Base-by-base conservation (phyloP, 1,284 basidiomycete genomes). In the Heterobasidion occidentale region DNA sequence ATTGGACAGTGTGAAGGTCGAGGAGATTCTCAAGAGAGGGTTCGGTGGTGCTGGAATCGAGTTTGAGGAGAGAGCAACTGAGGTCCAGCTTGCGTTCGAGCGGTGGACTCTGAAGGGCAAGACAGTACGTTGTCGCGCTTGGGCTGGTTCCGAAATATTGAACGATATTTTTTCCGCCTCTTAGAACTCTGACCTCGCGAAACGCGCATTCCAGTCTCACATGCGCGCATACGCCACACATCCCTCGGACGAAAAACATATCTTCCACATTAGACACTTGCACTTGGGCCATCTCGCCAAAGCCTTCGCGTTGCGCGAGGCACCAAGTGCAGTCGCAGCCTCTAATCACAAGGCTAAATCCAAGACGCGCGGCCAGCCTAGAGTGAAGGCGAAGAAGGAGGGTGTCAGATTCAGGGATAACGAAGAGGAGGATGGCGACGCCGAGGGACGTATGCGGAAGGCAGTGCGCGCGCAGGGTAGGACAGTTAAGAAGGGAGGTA, bases 201-300 rank as follows among this genome's bases (percentile, higher is more conserved):
- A 92, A 42, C 88, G 83, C 64, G 97, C 94, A 0, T 99, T 90
- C 71, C 53, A 86, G 27, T 97, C 96, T 0, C 94, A 96, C 69
- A 87, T 98, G 71, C 83, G 97, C 56, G 97, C 97, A 0, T 99
- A 99, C 71, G 92, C 97, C 9, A 99, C 97, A 0, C 97, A 99
- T 73, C 95, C 96, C 0, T 82, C 90, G 4, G 86, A 88, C 59
- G 97, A 99, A 70, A 98, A 98, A 65, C 85, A 91, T 60, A 92
- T 97, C 58, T 99, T 99, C 77, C 94, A 98, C 70, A 86, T 98
- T 56, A 88, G 91, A 36, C 83, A 94, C 63, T 77, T 99, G 9
- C 97, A 99, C 68, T 81, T 98, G 46, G 97, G 97, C 1, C 97
- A 99, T 75, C 73, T 99, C 20, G 96, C 97, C 44, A 99, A 99